These are phyloP conservation scores for Rubus idaeus DNA, from an alignment of 306 rosid species.

Conservation along the genomic window DNA sequence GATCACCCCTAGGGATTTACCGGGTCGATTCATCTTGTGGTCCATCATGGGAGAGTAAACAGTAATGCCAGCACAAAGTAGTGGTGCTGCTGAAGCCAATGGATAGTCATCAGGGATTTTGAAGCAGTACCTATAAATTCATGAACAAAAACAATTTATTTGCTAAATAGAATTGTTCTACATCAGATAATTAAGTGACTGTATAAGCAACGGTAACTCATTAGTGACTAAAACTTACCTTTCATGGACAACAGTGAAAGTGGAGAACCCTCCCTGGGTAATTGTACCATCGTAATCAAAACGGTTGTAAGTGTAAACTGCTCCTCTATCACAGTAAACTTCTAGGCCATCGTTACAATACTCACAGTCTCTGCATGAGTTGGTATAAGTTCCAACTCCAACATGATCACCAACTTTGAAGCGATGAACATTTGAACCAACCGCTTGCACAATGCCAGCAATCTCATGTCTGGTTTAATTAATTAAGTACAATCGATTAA, in stretches of 20 bases:
- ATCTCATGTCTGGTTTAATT: conserved; percentile 65
- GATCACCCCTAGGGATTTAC: conserved; percentile 72
- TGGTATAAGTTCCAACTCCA: conserved; percentile 70
- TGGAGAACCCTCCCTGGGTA: conserved; percentile 81
- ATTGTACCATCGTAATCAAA: conserved; percentile 67
- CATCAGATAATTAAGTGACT: not conserved
- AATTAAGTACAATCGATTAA: not conserved
- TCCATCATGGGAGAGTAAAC: conserved; percentile 67
- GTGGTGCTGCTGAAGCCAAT: conserved; percentile 78
- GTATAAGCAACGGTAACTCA: not conserved
- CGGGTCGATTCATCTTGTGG: conserved; percentile 59
- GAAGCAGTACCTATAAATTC: conserved; percentile 57
- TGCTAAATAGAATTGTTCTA: not conserved
- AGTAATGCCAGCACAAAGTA: conserved; percentile 81
- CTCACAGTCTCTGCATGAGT: conserved; percentile 76
- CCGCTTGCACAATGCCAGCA: conserved; percentile 62
- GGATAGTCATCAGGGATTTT: conserved; percentile 58
- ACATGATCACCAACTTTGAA: conserved; percentile 77
- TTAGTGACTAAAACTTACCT: conserved; percentile 30
- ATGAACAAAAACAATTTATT: too few species aligned
- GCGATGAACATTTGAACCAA: conserved; percentile 54
- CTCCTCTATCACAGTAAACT: conserved; percentile 45
- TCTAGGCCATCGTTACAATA: conserved; percentile 57
- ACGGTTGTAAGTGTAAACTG: conserved; percentile 41
- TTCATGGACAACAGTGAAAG: conserved; percentile 57